Conservation (phyloP, 768 basidiomycete species). For the Mycena latifolia region DNA sequence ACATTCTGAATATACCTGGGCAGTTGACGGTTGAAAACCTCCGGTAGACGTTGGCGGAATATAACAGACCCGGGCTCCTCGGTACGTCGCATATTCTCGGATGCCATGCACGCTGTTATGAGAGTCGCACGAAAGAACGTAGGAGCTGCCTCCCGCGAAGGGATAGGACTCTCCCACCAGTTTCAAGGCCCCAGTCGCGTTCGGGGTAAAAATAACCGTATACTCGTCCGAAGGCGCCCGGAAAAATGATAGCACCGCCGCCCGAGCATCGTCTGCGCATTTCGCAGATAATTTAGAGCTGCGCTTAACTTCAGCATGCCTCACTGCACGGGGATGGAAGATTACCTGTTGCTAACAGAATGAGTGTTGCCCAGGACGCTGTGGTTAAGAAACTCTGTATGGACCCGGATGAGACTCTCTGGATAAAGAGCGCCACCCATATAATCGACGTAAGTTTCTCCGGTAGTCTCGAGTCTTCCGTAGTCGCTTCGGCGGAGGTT, state of each 20-base stretch:
- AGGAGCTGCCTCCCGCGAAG: conserved; percentile 67
- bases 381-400: conserved; percentile 74
- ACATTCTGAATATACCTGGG: conserved; percentile 65
- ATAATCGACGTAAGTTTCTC: conserved; percentile 87
- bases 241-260: conserved; percentile 82
- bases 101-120: conserved; percentile 91
- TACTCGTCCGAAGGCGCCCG: conserved; percentile 76
- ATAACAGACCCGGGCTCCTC: conserved; percentile 73
- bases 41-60: conserved; percentile 73
- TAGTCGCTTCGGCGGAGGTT: conserved; percentile 75
- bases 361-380: conserved; percentile 87
- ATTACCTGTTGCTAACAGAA: conserved; percentile 82
- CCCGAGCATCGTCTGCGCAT: conserved; percentile 76
- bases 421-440: conserved; percentile 90
- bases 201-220: conserved; percentile 85
- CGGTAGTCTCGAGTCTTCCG: conserved; percentile 65
- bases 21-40: conserved; percentile 68
- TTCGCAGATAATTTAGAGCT: conserved; percentile 80
- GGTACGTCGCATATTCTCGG: conserved; percentile 72
- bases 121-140: conserved; percentile 81
- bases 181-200: conserved; percentile 84
- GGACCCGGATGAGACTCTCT: conserved; percentile 78
- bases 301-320: conserved; percentile 26
- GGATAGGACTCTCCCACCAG: conserved; percentile 87
- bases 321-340: conserved; percentile 6